Base-by-base conservation (phyloP, 1,284 basidiomycete species). In the Moesziomyces antarcticus region DNA sequence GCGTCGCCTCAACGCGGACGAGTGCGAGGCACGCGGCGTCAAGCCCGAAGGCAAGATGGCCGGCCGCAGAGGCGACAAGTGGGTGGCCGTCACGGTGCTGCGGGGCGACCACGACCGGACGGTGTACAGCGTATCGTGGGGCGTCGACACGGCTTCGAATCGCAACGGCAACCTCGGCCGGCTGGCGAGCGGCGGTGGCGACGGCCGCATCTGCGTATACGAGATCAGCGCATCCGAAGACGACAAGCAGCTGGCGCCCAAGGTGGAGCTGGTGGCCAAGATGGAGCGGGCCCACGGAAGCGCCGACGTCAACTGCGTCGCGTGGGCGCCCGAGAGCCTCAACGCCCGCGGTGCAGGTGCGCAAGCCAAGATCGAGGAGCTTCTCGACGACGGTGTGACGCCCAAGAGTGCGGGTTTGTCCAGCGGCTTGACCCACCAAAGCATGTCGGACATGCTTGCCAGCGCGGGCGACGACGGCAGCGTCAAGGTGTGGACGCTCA, bases 111-210 rank as follows among this genome's bases (percentile, higher is more conserved):
- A 93, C 71, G 88, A 89, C 41, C 86, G 93, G 50, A 90, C 89
- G 22, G 88, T 96, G 18, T 96, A 93, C 82, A 91, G 90, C 16
- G 86, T 95, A 18, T 90, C 89, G 65, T 96, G 94, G 94, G 75
- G 77, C 11, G 33, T 51, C 3, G 77, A 73, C 88, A 51, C 62
- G 48, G 57, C 67, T 0, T 57, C 52, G 11, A 48, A 21, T 6
- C 66, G 77, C 14, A 52, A 57, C 10, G 77, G 70, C 33, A 63
- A 63, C 42, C 84, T 92, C 3, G 93, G 93, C 0, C 91, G 91
- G 89, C 81, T 92, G 10, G 90, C 89, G 5, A 91, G 88, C 59
- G 88, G 89, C 1, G 92, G 92, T 0, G 88, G 92, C 0, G 93
- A 95, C 79, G 93, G 93, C 0, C 86, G 85, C 35, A 88, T 95